These are phyloP conservation scores for Trichophyton mentagrophytes DNA, from an alignment of 2,329 filamentous ascomycete genomes.

Conservation along the genomic window DNA sequence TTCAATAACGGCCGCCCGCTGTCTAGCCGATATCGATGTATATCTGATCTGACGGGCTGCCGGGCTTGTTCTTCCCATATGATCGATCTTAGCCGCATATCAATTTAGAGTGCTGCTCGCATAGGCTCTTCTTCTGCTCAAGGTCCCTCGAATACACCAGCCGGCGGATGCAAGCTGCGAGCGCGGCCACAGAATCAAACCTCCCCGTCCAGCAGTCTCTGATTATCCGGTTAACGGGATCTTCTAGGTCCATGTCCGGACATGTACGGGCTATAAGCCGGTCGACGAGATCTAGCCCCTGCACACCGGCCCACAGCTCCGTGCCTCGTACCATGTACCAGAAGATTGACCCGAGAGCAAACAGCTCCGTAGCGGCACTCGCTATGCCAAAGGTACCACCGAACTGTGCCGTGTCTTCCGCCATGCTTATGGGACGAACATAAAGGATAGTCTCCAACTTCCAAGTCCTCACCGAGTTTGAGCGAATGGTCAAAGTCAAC, in stretches of 20 bases:
- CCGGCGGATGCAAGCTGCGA: not conserved
- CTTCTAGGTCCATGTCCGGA: not conserved
- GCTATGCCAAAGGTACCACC: conserved; percentile 6
- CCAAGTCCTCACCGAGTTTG: conserved; percentile 1
- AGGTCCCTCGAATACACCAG: not conserved
- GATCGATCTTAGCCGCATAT: not conserved
- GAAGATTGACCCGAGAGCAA: conserved; percentile 9
- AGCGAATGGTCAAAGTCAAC: conserved; percentile 13
- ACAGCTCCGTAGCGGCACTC: conserved; percentile 9
- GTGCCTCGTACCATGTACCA: conserved; percentile 2
- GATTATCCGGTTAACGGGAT: not conserved
- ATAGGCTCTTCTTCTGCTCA: not conserved
- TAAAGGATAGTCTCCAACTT: conserved; percentile 6
- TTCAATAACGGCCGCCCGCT: too few relatives aligned
- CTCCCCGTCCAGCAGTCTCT: not conserved
- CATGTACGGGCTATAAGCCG: not conserved
- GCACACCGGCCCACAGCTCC: not conserved
- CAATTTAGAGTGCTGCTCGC: not conserved
- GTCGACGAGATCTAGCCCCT: not conserved
- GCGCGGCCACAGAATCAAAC: not conserved
- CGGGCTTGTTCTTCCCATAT: too few relatives aligned
- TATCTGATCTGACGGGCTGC: too few relatives aligned
- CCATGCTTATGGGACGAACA: not conserved
- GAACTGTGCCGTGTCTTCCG: not conserved
- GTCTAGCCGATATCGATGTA: too few relatives aligned